phyloP scores from a whole-genome alignment of 2,329 filamentous ascomycete species.

The Geosmithia putterillii region DNA sequence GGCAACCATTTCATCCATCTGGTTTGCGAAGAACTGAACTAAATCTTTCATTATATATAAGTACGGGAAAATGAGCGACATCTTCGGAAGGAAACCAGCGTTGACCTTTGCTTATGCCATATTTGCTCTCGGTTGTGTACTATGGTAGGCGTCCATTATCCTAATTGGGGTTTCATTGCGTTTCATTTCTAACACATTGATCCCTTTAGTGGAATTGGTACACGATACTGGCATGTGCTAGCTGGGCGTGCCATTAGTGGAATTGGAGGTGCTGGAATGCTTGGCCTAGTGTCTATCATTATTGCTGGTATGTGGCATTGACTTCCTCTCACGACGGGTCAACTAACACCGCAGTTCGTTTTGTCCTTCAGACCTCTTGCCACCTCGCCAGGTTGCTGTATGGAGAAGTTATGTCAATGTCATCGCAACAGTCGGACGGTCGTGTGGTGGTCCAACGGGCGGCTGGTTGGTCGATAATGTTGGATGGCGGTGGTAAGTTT shows the following conservation, averaged over 20 bases:
- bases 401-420: conserved; percentile 7
- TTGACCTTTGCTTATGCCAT: conserved; percentile 8
- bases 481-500: conserved; percentile 6
- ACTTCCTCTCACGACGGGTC: not conserved
- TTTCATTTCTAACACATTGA: no score
- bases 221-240: not conserved
- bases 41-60: not conserved
- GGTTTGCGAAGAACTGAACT: not conserved
- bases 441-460: conserved; percentile 4
- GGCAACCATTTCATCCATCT: not conserved
- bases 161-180: not conserved
- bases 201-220: not conserved
- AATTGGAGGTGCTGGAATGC: not conserved
- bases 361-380: conserved; percentile 3
- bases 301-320: not conserved
- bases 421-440: conserved; percentile 3
- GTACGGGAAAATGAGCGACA: conserved; percentile 11
- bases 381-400: conserved; percentile 3
- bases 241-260: conserved; percentile 1
- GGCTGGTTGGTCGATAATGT: conserved; percentile 3
- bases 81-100: conserved; percentile 9
- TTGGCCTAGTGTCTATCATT: not conserved
- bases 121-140: conserved; percentile 8
- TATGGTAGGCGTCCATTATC: not conserved
- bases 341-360: not conserved